Evolutionary conservation across 805 yeast genomes (phyloP).

Genomic region (Naumovozyma castellii): DNA sequence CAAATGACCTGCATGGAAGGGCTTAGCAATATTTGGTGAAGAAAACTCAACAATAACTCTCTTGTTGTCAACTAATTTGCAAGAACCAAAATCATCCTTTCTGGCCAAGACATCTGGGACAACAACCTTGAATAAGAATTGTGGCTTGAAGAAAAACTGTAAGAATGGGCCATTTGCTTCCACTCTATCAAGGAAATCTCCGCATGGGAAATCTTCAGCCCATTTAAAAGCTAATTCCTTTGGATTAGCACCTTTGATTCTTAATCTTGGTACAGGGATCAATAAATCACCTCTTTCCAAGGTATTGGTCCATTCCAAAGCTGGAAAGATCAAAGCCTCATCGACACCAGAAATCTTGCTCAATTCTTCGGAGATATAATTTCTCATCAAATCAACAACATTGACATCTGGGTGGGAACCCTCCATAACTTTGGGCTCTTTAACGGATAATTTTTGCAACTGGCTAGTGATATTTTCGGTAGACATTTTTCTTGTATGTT

Average conservation of each 20-base stretch:
- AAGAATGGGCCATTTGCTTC: constrained; percentile 82
- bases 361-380: constrained; percentile 75
- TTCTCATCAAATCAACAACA: constrained; percentile 81
- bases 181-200: constrained; percentile 58
- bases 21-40: constrained; percentile 97
- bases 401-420: constrained; percentile 72
- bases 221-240: constrained; percentile 66
- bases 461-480: constrained; percentile 20
- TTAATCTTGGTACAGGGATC: constrained; percentile 85
- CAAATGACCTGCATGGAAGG: constrained; percentile 98
- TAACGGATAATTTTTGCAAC: constrained; percentile 29
- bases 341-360: constrained; percentile 66
- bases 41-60: constrained; percentile 79
- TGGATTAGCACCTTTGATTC: constrained; percentile 74
- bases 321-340: constrained; percentile 58
- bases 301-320: constrained; percentile 79
- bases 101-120: constrained; percentile 59
- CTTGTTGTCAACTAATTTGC: constrained; percentile 65
- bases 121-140: constrained; percentile 56
- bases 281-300: constrained; percentile 88
- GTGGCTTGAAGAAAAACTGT: constrained; percentile 74
- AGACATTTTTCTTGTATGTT: constrained; percentile 4
- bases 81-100: constrained; percentile 55
- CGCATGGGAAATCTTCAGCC: constrained; percentile 68
- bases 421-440: constrained; percentile 37